Evolutionary conservation across 1,139 yeast species (phyloP).

Genomic region (Lodderomyces margitis): DNA sequence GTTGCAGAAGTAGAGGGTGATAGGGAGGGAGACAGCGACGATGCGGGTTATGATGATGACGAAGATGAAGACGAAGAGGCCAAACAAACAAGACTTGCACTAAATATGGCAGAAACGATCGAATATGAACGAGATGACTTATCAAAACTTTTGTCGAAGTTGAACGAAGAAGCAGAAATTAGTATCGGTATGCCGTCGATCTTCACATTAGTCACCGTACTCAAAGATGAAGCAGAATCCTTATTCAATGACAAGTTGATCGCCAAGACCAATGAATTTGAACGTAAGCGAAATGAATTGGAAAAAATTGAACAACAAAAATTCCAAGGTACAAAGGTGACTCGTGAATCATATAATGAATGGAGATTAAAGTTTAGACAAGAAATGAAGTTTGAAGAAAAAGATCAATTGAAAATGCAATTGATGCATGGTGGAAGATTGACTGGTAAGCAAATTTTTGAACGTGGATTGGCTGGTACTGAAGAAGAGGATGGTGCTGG

Average conservation of each 20-base stretch:
- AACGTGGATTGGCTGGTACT: constrained; percentile 75
- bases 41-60: constrained; percentile 34
- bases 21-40: constrained; percentile 31
- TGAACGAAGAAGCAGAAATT: constrained; percentile 65
- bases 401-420: constrained; percentile 49
- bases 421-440: constrained; percentile 71
- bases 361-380: constrained; percentile 71
- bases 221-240: constrained; percentile 78
- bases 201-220: constrained; percentile 69
- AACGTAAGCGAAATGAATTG: constrained; percentile 53
- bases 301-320: constrained; percentile 71
- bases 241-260: constrained; percentile 57
- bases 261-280: constrained; percentile 56
- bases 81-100: constrained; percentile 13
- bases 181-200: constrained; percentile 87
- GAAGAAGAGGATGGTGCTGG: constrained; percentile 48
- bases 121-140: constrained; percentile 50
- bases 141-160: constrained; percentile 32
- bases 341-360: constrained; percentile 60
- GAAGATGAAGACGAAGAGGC: constrained; percentile 25
- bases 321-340: constrained; percentile 80
- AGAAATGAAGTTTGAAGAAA: constrained; percentile 54
- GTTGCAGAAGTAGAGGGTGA: constrained; percentile 36
- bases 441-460: constrained; percentile 88
- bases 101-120: constrained; percentile 53